These are phyloP conservation scores for Hyaloscypha hepaticicola DNA, from an alignment of 495 filamentous ascomycete species.

Conservation along the genomic window DNA sequence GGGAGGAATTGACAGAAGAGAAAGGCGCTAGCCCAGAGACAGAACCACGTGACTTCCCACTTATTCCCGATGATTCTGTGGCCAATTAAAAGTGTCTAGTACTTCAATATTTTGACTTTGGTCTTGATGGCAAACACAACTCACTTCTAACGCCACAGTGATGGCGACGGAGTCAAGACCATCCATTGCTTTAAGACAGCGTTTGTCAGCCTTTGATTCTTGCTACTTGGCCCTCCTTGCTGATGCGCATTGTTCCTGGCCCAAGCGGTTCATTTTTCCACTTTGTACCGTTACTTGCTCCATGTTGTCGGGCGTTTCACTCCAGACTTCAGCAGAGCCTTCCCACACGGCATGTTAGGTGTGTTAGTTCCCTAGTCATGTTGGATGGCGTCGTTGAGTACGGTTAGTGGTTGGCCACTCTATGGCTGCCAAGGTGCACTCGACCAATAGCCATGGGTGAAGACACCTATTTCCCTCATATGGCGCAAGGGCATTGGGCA, in stretches of 20 bases:
- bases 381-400: background rate
- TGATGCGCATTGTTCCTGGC: background rate
- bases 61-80: background rate
- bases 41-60: background rate
- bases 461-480: background rate
- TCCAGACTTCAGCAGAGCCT: background rate
- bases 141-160: background rate
- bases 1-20: constrained; percentile 11
- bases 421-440: background rate
- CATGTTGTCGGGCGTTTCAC: no score
- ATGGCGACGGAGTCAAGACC: background rate
- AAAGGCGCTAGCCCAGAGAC: background rate
- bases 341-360: background rate
- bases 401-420: background rate
- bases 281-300: background rate
- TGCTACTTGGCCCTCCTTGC: background rate
- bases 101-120: background rate
- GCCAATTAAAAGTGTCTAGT: background rate
- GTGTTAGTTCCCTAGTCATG: background rate
- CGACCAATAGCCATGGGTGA: background rate
- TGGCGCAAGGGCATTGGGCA: background rate
- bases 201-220: background rate
- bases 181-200: background rate
- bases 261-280: background rate
- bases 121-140: background rate